Evolutionary conservation across 768 basidiomycete species (phyloP), one percentile per base, ranked within the genome.

Genomic region (Hypholoma fasciculare): DNA sequence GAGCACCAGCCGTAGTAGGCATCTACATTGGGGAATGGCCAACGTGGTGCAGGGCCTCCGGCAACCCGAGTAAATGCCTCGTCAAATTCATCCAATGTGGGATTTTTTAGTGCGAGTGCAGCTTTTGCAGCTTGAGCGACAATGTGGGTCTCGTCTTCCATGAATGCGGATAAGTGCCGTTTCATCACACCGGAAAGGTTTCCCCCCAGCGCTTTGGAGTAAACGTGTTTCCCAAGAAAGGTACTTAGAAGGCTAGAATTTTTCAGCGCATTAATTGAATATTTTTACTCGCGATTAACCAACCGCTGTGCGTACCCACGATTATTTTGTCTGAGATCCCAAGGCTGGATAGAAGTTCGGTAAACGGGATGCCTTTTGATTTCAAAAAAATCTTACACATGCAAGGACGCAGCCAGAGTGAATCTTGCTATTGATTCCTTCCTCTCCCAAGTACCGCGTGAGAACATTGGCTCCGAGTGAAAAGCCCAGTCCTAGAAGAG

Each of bases 401-500:
- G 77, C 91, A 17, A 94, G 74, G 16, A 81, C 83, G 73, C 87
- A 88, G 34, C 83, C 90, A 3, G 87, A 84, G 52, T 72, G 72
- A 34, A 94, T 69, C 57, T 89, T 82, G 66, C 84, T 84, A 34
- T 76, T 65, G 36, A 76, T 76, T 12, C 90, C 87, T 70, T 96
- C 90, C 73, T 96, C 89, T 3, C 90, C 94, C 53, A 96, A 75
- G 71, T 97, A 97, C 61, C 92, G 83, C 36, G 94, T 89, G 64
- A 98, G 74, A 34, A 98, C 90, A 69, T 92, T 94, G 46, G 95
- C 91, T 44, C 96, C 97, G 39, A 99, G 83, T 4, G 94, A 97
- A 77, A 96, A 98, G 4, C 96, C 94, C 8, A 97, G 74, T 13
- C 92, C 96, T n/a, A 96, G 73, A 43, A 98, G 75, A 7, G 89